Evolutionary conservation across 2,329 filamentous ascomycete genomes (phyloP), one percentile per base, ranked within the genome.

Genomic region (Fragosphaeria purpurea): DNA sequence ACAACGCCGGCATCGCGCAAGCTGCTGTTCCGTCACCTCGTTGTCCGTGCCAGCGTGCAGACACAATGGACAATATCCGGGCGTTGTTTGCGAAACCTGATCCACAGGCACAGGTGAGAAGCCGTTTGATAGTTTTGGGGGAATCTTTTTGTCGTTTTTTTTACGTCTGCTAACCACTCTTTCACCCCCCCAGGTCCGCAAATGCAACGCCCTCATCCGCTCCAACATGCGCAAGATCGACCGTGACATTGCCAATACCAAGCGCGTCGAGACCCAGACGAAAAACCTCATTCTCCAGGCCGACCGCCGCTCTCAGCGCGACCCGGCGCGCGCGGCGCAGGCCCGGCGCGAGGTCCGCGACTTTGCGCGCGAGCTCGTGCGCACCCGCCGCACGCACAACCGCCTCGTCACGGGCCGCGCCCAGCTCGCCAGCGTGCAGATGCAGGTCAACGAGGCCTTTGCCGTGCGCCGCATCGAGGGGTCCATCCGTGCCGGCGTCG

Each of bases 361-460:
- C 56, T 95, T 96, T 66, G 93, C 93, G 31, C 79, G 82, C 58
- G 91, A 96, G 68, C 78, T 97, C 46, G 80, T 97, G 56, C 83
- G 86, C 48, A 80, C 88, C 53, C 86, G 93, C 57, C 87, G 85
- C 64, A 83, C 89, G 56, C 77, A 76, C 13, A 70, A 76, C 34
- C 82, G 93, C 5, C 76, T 97, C 40, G 76, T 85, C 13, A 97
- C 91, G 0, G 85, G 84, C 60, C 94, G 94, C 65, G 93, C 93
- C 2, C 93, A 97, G 70, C 79, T 98, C 45, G 83, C 84, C 64
- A 91, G 85, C 58, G 91, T 98, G 42, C 85, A 91, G 68, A 95
- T 97, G 89, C 93, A 97, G 70, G 91, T 98, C 62, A 88, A 90
- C 62, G 91, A 97, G 71, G 90, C 93, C 1, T 97, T 97, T 67